Evolutionary conservation across 1,139 yeast species (phyloP), one percentile per base, ranked within the genome.

Genomic region (Kodamaea anthophila): DNA sequence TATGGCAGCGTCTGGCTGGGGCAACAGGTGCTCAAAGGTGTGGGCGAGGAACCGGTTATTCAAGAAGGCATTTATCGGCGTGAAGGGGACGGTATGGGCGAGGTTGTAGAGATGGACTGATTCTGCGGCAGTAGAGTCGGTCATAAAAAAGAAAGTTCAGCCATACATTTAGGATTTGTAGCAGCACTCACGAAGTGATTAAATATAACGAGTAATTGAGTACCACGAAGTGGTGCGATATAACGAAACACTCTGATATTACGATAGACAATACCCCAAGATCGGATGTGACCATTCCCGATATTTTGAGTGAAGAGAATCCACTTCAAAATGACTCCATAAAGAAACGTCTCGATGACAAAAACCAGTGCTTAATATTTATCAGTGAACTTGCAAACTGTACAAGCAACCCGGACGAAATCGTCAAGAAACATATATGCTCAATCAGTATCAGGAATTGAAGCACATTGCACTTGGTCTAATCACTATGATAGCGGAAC

Each of bases 401-500:
- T 21, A 33, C 40, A 16, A 39, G 33, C 27, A 38, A 36, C 25
- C 46, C 47, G 11, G 43, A 44, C 25, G 43, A 57, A 4, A 58
- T 70, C 3, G 63, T 68, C 21, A 61, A 60, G 34, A 53, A 47
- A 30, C 77, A 72, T 39, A 62, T 71, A 61, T 60, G 39, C 47
- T 71, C 28, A 59, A 64, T 32, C 49, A 56, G 35, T 72, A 72
- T 46, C 65, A 71, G 39, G 77, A 70, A 33, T 48, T 71, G 30
- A 64, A 65, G 37, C 77, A 70, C 41, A 58, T 66, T 11, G 76
- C 77, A 1, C 47, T 70, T 39, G 67, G 65, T 3, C 47, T 73
- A 36, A 63, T 72, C 15, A 58, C 68, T 19, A 54, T 69, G 60
- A 70, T 72, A 29, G 75, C 77, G 3, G 72, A 68, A 35, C 71